Percentiles rank a stretch among this genome's conserved stretches.
phyloP scores from a whole-genome alignment of 2,329 filamentous ascomycete genomes.

The Tricladium varicosporioides region DNA sequence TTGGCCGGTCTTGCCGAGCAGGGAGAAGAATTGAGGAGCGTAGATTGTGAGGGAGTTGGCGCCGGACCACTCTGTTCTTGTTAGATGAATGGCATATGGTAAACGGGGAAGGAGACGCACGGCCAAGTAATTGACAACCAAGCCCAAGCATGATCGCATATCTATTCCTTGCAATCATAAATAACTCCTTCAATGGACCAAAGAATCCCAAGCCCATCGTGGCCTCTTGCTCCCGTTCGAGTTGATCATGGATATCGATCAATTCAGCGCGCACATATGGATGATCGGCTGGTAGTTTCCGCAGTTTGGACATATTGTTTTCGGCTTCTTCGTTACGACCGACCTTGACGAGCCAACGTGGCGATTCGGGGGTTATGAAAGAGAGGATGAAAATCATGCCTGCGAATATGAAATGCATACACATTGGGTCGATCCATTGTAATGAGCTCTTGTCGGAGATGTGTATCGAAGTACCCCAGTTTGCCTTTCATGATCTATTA shows the following conservation, averaged over 20 bases:
- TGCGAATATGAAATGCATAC: conserved; percentile 59
- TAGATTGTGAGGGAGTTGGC: conserved; percentile 63
- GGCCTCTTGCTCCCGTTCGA: conserved; percentile 47
- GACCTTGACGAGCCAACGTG: conserved; percentile 66
- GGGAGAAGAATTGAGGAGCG: conserved; percentile 52
- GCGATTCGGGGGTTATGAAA: conserved; percentile 41
- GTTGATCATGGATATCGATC: conserved; percentile 41
- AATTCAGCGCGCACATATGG: conserved; percentile 47
- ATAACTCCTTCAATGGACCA: conserved; percentile 55
- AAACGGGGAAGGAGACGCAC: conserved; percentile 1
- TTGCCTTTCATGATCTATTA: conserved; percentile 9
- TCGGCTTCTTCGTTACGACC: conserved; percentile 58
- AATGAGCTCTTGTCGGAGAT: conserved; percentile 40
- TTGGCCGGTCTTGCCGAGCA: conserved; percentile 52
- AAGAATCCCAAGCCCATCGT: conserved; percentile 44
- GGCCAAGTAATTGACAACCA: conserved; percentile 63
- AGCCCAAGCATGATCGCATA: conserved; percentile 67
- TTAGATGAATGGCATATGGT: neutral
- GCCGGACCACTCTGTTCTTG: conserved; percentile 61
- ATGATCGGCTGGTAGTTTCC: conserved; percentile 43
- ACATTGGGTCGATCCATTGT: conserved; percentile 65
- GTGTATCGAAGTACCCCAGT: conserved; percentile 30
- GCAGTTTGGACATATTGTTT: conserved; percentile 41
- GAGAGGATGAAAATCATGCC: conserved; percentile 41
- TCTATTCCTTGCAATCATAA: conserved; percentile 57